Percentiles rank a stretch among this genome's conserved stretches.
Evolutionary conservation across 1,284 basidiomycete species (phyloP).

Genomic region (Cutaneotrichosporon cyanovorans): DNA sequence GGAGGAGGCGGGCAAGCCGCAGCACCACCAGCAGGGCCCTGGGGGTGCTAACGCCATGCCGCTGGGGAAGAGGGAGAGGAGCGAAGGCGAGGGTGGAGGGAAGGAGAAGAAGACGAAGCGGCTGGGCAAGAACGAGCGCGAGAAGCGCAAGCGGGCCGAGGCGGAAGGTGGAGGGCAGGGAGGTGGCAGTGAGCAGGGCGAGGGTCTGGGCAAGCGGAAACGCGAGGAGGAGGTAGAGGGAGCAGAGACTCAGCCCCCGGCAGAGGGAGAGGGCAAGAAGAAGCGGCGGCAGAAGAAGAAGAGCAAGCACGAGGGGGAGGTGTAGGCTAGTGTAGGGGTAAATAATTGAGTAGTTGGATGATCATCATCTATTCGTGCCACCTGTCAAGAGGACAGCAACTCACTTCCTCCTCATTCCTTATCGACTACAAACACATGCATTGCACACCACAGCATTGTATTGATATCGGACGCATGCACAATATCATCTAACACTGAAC

Average conservation of each 20-base stretch:
- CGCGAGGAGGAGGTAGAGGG: slow-evolving; percentile 2
- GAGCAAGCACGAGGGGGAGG: too few species aligned
- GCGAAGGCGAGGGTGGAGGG: slow-evolving; percentile 10
- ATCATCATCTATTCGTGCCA: too few species aligned
- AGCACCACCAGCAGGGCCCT: not conserved
- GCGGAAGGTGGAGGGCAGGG: slow-evolving; percentile 6
- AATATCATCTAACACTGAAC: too few species aligned
- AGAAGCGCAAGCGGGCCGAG: slow-evolving; percentile 19
- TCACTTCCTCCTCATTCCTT: too few species aligned
- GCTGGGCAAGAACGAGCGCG: slow-evolving; percentile 48
- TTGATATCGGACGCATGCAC: too few species aligned
- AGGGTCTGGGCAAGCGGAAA: slow-evolving; percentile 10
- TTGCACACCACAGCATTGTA: too few species aligned
- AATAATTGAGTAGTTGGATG: too few species aligned
- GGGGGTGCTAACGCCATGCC: slow-evolving; percentile 13
- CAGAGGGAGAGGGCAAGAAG: slow-evolving; percentile 15
- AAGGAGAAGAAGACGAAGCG: slow-evolving; percentile 33
- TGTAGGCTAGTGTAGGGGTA: too few species aligned
- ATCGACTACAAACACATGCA: too few species aligned
- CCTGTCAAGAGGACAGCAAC: too few species aligned
- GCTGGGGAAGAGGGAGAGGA: slow-evolving; percentile 9
- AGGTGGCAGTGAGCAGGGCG: not conserved
- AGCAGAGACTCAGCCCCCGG: not conserved
- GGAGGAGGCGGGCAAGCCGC: slow-evolving; percentile 14
- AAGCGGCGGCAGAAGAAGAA: slow-evolving; percentile 17